Evolutionary conservation across 2,329 filamentous ascomycete species (phyloP), one percentile per base, ranked within the genome.

Genomic region (Colletotrichum sp.): DNA sequence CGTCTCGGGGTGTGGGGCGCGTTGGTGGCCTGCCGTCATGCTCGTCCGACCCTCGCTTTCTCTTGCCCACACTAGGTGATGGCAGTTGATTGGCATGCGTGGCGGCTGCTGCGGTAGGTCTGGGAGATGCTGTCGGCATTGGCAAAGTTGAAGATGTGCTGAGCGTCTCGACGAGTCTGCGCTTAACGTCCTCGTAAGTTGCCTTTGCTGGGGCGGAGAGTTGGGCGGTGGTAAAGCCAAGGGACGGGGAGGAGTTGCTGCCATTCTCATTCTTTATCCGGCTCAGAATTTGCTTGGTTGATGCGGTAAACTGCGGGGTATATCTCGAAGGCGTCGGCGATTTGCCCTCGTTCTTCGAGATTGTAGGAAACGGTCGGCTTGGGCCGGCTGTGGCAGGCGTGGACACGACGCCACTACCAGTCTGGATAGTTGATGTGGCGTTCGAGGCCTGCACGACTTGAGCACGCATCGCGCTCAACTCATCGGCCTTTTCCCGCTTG

Each of bases 261-360:
- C 28, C 38, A 12, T 48, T 48, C 38, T 48, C 67, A 9, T 30
- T 66, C 7, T 80, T 80, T 7, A 84, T 78, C 24, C 81, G 81
- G 24, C 77, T 76, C 36, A 85, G 66, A 43, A 85, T 83, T 68
- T 79, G 71, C 9, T 78, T 75, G 8, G 74, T 79, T 48, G 80
- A 75, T 9, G 78, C 75, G 34, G 81, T 78, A 77, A 84, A 85
- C 38, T 84, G 83, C 8, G 79, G 79, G 7, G 77, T 75, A 71
- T 85, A 85, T 24, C 81, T 28, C 16, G 69, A 15, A 13, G 63
- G 26, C n/a, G 61, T 21, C 4, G 38, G 24, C 21, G 21, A 18
- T 9, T 68, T 26, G 15, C 8, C 21, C 5, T 55, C n/a, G 2
- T 12, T 18, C n/a, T 4, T 38, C 4, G 43, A 24, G 2, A n/a